A percentile compares a stretch with the other conserved stretches of the same genome.
Evolutionary conservation across 257 asterid genomes (phyloP).

Genomic region (Nyctanthes arbortristis): DNA sequence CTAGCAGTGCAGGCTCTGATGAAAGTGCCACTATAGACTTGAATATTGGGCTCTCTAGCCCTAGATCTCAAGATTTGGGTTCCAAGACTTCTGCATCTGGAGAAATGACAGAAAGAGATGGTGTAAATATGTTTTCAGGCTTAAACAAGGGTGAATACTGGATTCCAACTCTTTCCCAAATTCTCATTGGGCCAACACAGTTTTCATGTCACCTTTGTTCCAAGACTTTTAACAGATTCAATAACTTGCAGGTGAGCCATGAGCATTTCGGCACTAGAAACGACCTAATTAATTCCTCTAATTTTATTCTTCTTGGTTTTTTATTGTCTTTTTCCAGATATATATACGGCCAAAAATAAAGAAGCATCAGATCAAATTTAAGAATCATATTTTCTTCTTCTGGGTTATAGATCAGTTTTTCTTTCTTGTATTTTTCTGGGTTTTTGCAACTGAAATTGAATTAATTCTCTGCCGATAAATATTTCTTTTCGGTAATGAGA

Average conservation of each 20-base stretch:
- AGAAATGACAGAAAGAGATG: too few relatives aligned
- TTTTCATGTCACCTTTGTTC: conserved; percentile 81
- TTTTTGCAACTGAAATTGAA: too few relatives aligned
- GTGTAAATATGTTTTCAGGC: conserved; percentile 50
- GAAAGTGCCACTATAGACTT: conserved; percentile 44
- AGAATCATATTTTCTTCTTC: too few relatives aligned
- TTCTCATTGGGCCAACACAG: conserved; percentile 84
- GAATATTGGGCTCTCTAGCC: conserved; percentile 78
- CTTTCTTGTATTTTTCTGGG: too few relatives aligned
- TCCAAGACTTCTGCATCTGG: conserved; percentile 5
- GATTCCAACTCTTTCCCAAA: conserved; percentile 83
- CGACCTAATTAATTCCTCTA: background rate
- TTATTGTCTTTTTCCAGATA: too few relatives aligned
- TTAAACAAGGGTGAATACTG: conserved; percentile 70
- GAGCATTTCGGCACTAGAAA: background rate
- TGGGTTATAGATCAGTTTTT: too few relatives aligned
- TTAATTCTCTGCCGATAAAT: too few relatives aligned
- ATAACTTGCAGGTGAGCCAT: conserved; percentile 73
- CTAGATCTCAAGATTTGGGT: conserved; percentile 42
- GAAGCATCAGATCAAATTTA: too few relatives aligned
- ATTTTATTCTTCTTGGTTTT: too few relatives aligned
- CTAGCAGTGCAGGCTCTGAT: conserved; percentile 10
- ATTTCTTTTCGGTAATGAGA: too few relatives aligned
- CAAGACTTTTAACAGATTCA: conserved; percentile 90
- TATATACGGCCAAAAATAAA: too few relatives aligned